Base-by-base conservation (phyloP, 1,284 basidiomycete genomes). In the Pseudozyma thailandica region DNA sequence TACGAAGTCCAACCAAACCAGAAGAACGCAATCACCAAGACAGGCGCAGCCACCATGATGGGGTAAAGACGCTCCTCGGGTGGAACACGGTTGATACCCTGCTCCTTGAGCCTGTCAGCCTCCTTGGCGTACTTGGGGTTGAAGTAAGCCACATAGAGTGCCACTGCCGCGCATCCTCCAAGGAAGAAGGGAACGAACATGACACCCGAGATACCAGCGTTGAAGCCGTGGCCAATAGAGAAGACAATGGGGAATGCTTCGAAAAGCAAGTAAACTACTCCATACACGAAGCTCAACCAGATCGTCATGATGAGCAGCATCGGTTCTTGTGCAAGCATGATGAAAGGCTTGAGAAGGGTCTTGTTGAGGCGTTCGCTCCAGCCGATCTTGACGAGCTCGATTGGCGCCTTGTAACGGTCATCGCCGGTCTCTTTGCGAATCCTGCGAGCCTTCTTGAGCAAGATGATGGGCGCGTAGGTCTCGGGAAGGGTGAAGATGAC, bases 221-320 rank as follows among this genome's bases (percentile, higher is more conserved):
- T 71, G 41, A 84, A 75, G 15, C 72, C 63, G 43, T 84, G 82
- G 0, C 76, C 60, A 6, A 72, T 50, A 6, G 42, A 12, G 47
- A 83, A 84, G 38, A 84, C 82, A 50, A 82, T 63, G 1, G 83
- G 83, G 54, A 72, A 84, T 0, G 80, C 77, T 51, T 77, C 78
- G 52, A 83, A 83, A 8, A 78, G 62, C 1, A 81, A 57, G 33
- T 81, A 81, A 27, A 72, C 50, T 13, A 55, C 33, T 23, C 84
- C 90, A 59, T 80, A 92, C 6, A 91, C 85, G 81, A 94, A 94
- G 0, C 91, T 91, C 5, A 91, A 86, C 83, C 91, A 92, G 8
- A 89, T 38, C 0, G 90, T 92, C 39, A 90, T 84, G 10, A 88
- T 87, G 9, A 90, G 83, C 8, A 93, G 84, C 88, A 93, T 92